Conservation (phyloP, 495 filamentous ascomycete genomes). For the Podospora sp. region DNA sequence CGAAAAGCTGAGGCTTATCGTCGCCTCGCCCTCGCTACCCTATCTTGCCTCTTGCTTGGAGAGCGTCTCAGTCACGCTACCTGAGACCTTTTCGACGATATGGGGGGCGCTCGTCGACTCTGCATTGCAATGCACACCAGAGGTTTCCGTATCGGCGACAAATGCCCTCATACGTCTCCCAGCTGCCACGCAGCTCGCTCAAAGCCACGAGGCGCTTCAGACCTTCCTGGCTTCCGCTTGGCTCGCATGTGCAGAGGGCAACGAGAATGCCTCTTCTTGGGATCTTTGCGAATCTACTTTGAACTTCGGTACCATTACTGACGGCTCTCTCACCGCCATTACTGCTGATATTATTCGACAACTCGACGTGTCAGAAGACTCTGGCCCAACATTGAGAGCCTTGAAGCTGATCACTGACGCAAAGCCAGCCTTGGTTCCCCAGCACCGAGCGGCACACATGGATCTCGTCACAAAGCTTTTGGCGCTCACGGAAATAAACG, state of each 20-base stretch:
- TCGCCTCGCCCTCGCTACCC: constrained; percentile 38
- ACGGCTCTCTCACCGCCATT: constrained; percentile 31
- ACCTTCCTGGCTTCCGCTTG: constrained; percentile 41
- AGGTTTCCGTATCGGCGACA: constrained; percentile 31
- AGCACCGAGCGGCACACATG: constrained; percentile 42
- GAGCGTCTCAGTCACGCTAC: constrained; percentile 35
- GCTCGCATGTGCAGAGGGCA: constrained; percentile 33
- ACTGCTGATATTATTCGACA: constrained; percentile 32
- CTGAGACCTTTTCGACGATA: constrained; percentile 39
- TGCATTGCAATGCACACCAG: constrained; percentile 31
- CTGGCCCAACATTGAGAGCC: constrained; percentile 34
- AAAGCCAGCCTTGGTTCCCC: constrained; percentile 36
- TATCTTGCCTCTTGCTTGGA: constrained; percentile 44
- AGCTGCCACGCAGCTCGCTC: constrained; percentile 30
- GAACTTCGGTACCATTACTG: constrained; percentile 35
- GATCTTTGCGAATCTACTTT: constrained; percentile 46
- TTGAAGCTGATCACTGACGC: constrained; percentile 45
- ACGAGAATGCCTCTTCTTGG: constrained; percentile 25
- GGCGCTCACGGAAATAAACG: constrained; percentile 46
- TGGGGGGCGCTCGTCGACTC: constrained; percentile 40
- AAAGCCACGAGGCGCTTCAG: constrained; percentile 40
- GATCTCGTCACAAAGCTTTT: constrained; percentile 47
- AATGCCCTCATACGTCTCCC: constrained; percentile 44
- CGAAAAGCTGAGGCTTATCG: constrained; percentile 31
- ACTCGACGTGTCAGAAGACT: constrained; percentile 21